Conservation (phyloP, 345 rosid genomes). For the Eucalyptus erythrocorys region DNA sequence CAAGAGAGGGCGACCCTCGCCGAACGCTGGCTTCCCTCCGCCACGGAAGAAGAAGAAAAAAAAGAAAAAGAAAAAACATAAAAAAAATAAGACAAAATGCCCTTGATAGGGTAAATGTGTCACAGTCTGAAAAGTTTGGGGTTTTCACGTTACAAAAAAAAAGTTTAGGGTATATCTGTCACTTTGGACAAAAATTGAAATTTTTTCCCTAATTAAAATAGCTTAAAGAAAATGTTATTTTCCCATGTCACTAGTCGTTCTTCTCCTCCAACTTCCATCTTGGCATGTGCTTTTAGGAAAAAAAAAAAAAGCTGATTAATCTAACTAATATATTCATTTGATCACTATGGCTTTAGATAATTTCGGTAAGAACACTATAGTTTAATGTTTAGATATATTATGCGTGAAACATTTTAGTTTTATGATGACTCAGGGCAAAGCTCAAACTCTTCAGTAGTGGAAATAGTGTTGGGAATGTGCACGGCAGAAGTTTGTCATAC, state of each 20-base stretch:
- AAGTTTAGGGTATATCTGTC: no score
- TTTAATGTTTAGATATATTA: background rate
- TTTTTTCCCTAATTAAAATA: background rate
- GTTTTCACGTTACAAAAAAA: no score
- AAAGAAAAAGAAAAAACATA: no score
- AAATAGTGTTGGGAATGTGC: background rate
- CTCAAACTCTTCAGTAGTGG: fast-evolving
- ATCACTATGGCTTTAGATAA: background rate
- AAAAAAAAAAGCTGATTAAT: background rate
- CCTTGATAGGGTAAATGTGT: no score
- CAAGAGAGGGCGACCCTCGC: no score
- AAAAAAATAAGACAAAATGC: no score
- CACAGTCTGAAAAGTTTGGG: no score
- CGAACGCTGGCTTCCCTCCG: no score
- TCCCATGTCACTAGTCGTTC: background rate
- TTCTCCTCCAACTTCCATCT: background rate
- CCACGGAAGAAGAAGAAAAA: no score
- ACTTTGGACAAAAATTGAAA: no score
- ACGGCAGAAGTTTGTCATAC: no score
- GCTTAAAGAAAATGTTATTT: background rate
- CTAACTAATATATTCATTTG: background rate
- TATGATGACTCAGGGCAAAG: background rate
- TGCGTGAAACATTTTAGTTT: background rate
- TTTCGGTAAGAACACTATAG: background rate
- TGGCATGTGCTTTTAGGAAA: background rate